Evolutionary conservation across 768 basidiomycete species (phyloP), one percentile per base, ranked within the genome.

Genomic region (Hebeloma cylindrosporum): DNA sequence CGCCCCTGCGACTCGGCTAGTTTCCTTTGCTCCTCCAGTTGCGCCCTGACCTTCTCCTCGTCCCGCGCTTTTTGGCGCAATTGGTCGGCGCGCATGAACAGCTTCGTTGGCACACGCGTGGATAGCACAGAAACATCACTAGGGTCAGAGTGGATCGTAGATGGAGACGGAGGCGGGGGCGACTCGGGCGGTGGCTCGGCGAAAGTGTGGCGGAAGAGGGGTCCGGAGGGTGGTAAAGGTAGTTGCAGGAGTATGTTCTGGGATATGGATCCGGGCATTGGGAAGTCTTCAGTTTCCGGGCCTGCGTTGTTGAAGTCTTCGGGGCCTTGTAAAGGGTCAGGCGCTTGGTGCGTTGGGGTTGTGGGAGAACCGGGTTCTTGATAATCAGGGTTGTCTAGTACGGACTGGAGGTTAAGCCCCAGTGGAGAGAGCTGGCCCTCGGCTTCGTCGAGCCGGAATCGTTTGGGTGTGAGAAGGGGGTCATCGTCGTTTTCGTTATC

Each of bases 21-120:
- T 20, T 48, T 57, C 20, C 69, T 56, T 35, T 65, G 49, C 6
- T 46, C 48, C 31, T 65, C 56, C 14, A 72, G 52, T 25, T 53
- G 43, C 1, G 40, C 33, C 25, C 62, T 51, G 17, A 63, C 56
- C 40, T 51, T 59, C 43, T 72, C 70, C 38, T 67, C 65, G 3
- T 66, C 60, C 38, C 68, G 62, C 9, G 77, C 77, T 48, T 73
- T 57, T 32, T 64, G 54, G 41, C 75, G 59, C 27, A 74, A 50
- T 23, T 53, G 56, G 41, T 74, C 70, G 13, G 69, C 75, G 36
- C 55, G 64, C 7, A 45, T 37, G 26, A 60, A 66, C 14, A 71
- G 59, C 31, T 57, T 54, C 26, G 29, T 57, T 3, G 68, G 65
- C 17, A 64, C 57, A 31, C 53, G 59, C 2, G 64, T 64, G 1